These are phyloP conservation scores for Colletotrichum simmondsii DNA, from an alignment of 2,329 filamentous ascomycete species.

Conservation along the genomic window DNA sequence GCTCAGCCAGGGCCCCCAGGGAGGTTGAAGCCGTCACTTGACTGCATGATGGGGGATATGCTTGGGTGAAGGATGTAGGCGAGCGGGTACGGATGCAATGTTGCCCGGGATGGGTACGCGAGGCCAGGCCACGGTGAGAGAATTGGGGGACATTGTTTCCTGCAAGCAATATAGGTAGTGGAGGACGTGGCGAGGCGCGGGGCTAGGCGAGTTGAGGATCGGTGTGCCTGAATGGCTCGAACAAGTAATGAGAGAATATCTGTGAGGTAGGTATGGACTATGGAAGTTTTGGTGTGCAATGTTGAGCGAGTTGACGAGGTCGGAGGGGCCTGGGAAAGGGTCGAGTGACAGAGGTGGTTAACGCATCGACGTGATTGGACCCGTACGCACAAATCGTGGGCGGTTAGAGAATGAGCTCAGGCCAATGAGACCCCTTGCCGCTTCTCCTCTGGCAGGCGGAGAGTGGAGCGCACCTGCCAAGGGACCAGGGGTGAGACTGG, in stretches of 20 bases:
- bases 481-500: slow-evolving; percentile 29
- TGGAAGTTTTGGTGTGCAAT: not conserved
- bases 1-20: not conserved
- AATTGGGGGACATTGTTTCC: slow-evolving; percentile 14
- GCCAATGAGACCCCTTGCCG: slow-evolving; percentile 48
- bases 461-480: slow-evolving; percentile 21
- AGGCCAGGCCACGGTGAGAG: not conserved
- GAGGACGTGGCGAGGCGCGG: slow-evolving; percentile 6
- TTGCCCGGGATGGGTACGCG: slow-evolving; percentile 1
- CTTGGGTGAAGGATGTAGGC: slow-evolving; percentile 30
- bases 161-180: slow-evolving; percentile 16
- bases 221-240: not conserved
- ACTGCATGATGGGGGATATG: slow-evolving; percentile 19
- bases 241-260: not conserved
- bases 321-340: slow-evolving; percentile 37
- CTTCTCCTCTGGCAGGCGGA: slow-evolving; percentile 37
- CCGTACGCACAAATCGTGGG: slow-evolving; percentile 41
- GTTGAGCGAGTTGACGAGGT: not conserved
- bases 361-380: slow-evolving; percentile 41
- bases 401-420: slow-evolving; percentile 48
- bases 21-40: slow-evolving; percentile 26
- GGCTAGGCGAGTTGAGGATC: not conserved
- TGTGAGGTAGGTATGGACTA: slow-evolving; percentile 16
- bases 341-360: slow-evolving; percentile 37
- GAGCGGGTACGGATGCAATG: slow-evolving; percentile 27